Base-by-base conservation (phyloP, 2,329 filamentous ascomycete genomes). In the Fusarium verticillioides region DNA sequence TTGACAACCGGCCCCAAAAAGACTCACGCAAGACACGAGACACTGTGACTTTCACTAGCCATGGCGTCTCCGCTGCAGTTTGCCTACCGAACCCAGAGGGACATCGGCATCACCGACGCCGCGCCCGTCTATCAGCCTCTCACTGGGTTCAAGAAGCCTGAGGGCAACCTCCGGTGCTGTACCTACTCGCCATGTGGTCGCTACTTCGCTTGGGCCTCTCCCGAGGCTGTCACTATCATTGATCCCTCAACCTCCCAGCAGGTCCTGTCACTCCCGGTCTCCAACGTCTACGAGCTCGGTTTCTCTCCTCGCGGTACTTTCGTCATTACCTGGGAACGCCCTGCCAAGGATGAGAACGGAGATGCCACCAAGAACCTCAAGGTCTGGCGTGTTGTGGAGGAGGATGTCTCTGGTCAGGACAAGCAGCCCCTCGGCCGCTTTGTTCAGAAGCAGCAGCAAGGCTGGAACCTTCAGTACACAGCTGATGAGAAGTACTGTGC, bases 391-490 rank as follows among this genome's bases (percentile, higher is more conserved):
- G 95, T 94, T 40, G 85, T 94, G 62, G 93, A 96, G 80, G 90
- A 93, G 13, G 82, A 87, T 18, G 85, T 90, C 52, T 88, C 88
- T 50, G 89, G 84, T 54, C 85, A 84, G 69, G 89, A 92, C 75
- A 93, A 94, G 83, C 87, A 92, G 78, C 91, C 95, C 36, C 88
- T 98, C 50, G 96, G 95, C 73, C 89, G 91, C 79, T 99, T 97
- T 82, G 96, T 99, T 75, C 96, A 99, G 84, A 98, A 98, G 87
- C 93, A 91, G 74, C 94, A 97, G 86, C 94, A 93, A 50, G 94
- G 95, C 79, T 98, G 96, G 96, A 98, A 98, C 82, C 87, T 99
- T 80, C 96, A 98, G 84, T 99, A 98, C 84, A 97, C 95, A 36
- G 89, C 90, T 66, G 96, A 99, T 81, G 96, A 99, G 87, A 90